Conservation (phyloP, 1,284 basidiomycete genomes). For the Vanrija sp. region DNA sequence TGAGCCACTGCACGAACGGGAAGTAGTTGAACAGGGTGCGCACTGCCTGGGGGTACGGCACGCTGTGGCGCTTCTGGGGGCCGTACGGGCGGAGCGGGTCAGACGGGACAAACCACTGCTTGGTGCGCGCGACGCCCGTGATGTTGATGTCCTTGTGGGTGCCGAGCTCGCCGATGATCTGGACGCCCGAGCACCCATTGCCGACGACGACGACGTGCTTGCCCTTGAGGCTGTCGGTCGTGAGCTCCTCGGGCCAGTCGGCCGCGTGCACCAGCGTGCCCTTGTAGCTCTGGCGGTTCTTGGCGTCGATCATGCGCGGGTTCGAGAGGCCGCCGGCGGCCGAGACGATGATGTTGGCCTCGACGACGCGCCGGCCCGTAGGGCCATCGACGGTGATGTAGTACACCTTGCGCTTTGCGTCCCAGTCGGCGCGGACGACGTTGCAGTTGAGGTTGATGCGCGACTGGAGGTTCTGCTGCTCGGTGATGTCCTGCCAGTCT, state of each 20-base stretch:
- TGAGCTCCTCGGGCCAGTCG: neutral
- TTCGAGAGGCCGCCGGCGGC: slow-evolving; percentile 26
- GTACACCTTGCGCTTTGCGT: slow-evolving; percentile 1
- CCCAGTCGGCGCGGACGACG: slow-evolving; percentile 8
- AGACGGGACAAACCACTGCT: slow-evolving; percentile 11
- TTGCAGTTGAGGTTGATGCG: slow-evolving; percentile 1
- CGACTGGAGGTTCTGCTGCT: neutral
- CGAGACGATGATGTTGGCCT: slow-evolving; percentile 22
- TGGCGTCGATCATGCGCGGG: slow-evolving; percentile 11
- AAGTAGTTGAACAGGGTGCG: neutral
- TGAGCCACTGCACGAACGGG: neutral
- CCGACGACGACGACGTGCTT: slow-evolving; percentile 26
- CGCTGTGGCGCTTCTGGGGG: slow-evolving; percentile 2
- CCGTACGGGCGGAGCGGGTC: neutral
- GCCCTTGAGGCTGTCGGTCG: slow-evolving; percentile 7
- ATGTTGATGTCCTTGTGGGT: slow-evolving; percentile 7
- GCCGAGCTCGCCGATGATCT: slow-evolving; percentile 10
- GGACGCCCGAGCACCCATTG: slow-evolving; percentile 25
- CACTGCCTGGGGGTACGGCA: neutral
- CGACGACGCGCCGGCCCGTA: neutral
- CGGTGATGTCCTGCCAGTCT: slow-evolving; percentile 10
- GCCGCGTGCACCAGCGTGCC: slow-evolving; percentile 21
- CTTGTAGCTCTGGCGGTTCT: slow-evolving; percentile 6
- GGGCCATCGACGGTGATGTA: neutral
- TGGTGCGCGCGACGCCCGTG: slow-evolving; percentile 2